phyloP scores from a whole-genome alignment of 768 basidiomycete species.

The Agaricus blazei region DNA sequence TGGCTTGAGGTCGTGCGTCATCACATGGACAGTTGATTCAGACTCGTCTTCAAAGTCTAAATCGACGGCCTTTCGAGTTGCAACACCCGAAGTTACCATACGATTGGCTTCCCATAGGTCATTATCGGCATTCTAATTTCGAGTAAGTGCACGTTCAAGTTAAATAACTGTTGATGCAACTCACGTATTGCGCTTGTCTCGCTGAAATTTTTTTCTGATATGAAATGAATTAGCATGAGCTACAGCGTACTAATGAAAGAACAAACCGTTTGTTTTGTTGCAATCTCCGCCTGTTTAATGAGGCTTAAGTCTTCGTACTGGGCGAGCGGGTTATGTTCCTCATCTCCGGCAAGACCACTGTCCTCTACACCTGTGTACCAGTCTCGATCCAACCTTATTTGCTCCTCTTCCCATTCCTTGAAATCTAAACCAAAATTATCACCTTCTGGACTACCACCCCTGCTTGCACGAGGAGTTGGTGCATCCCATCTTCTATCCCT shows the following conservation, averaged over 20 bases:
- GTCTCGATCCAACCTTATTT: conserved; percentile 84
- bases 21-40: conserved; percentile 94
- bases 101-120: conserved; percentile 99
- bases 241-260: neutral
- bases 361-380: conserved; percentile 96
- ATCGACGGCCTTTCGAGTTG: conserved; percentile 81
- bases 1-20: conserved; percentile 95
- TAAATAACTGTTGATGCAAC: conserved; percentile 20
- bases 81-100: conserved; percentile 94
- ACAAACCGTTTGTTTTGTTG: conserved; percentile 68
- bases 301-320: conserved; percentile 85
- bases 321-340: conserved; percentile 87
- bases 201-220: conserved; percentile 84
- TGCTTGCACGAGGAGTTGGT: conserved; percentile 66
- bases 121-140: conserved; percentile 85
- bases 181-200: conserved; percentile 91
- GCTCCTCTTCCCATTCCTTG: conserved; percentile 97
- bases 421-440: conserved; percentile 63
- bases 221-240: conserved; percentile 14
- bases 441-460: conserved; percentile 66
- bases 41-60: conserved; percentile 96
- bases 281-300: conserved; percentile 69
- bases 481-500: conserved; percentile 70
- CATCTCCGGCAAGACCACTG: conserved; percentile 79
- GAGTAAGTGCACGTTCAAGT: conserved; percentile 12